These are phyloP conservation scores for Geranium rotundifolium DNA, from an alignment of 345 rosid genomes.

Conservation along the genomic window DNA sequence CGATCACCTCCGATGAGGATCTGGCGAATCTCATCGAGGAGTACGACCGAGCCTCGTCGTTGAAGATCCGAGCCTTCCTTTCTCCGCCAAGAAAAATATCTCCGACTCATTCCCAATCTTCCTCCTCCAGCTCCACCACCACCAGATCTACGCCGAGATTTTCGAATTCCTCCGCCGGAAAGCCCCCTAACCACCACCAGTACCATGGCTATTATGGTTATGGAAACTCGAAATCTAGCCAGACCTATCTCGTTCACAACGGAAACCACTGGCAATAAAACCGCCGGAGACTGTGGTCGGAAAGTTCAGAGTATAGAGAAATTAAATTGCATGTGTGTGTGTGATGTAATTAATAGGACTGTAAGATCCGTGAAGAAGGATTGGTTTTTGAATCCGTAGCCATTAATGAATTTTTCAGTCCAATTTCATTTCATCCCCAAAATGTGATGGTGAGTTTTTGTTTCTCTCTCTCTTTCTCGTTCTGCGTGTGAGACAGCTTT, in stretches of 20 bases:
- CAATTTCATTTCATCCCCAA: conserved; percentile 21
- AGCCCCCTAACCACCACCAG: conserved; percentile 10
- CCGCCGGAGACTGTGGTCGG: background rate
- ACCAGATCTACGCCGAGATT: conserved; percentile 28
- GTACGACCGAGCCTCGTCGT: conserved; percentile 44
- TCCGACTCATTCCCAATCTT: conserved; percentile 20
- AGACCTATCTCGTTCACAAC: conserved; percentile 39
- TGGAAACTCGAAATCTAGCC: conserved; percentile 26
- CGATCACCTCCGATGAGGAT: conserved; percentile 78
- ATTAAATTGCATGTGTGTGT: conserved; percentile 4
- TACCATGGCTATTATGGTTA: conserved; percentile 35
- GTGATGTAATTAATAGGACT: conserved; percentile 30
- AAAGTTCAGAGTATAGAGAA: background rate
- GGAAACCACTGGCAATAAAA: conserved; percentile 60
- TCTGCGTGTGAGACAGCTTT: background rate
- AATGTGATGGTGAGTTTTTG: conserved; percentile 33
- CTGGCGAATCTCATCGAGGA: conserved; percentile 83
- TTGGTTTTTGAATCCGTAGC: conserved; percentile 28
- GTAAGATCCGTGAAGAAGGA: conserved; percentile 27
- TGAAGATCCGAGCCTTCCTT: conserved; percentile 79
- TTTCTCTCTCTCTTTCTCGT: background rate
- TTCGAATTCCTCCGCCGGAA: conserved; percentile 11
- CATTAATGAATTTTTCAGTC: conserved; percentile 43
- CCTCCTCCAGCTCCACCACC: conserved; percentile 2
- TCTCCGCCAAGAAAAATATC: conserved; percentile 36